Base-by-base conservation (phyloP, 495 filamentous ascomycete genomes). In the Podospora anserina region DNA sequence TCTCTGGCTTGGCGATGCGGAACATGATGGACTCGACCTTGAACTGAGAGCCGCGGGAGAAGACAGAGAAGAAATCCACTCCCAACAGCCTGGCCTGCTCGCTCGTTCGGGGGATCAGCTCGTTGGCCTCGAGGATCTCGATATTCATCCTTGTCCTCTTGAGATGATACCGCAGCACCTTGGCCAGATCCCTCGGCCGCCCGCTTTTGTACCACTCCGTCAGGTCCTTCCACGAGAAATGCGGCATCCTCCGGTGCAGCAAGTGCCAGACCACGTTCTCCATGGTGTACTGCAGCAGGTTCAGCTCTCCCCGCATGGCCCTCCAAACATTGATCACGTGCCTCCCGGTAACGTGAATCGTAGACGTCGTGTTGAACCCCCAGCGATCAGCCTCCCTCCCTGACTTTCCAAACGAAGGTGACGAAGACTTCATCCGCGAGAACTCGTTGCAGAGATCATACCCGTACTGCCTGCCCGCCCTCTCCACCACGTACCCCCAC, bases 11-110 rank as follows among this genome's bases (percentile, higher is more conserved):
- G 59, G 94, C 96, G 70, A 99, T 97, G 63, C 95, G 88, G 72
- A 98, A 97, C 95, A 99, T 98, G 70, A 97, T 87, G 1, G 93
- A 97, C 80, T 99, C 95, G 57, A 99, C 95, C 75, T 98, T 98
- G 83, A 96, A 97, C 75, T 99, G 95, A 7, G 93, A 97, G 28
- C 95, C 96, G 44, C 95, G 86, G 18, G 91, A 91, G 75, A 97
- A 94, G 61, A 99, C 94, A 0, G 93, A 96, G 77, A 92, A 94
- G 78, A 98, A 99, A 79, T 98, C 95, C 2, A 99, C 91, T 0
- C 95, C 95, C 23, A 99, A 86, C 34, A 99, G 82, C 58, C 96
- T 87, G 16, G 95, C 95, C 73, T 99, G 95, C 77, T 99, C 95
- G 76, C 94, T 97, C 4, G 92, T 97, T 61, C 95, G 85, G 1